phyloP scores from a whole-genome alignment of 2,329 filamentous ascomycete genomes.

The Paraphoma sp. region DNA sequence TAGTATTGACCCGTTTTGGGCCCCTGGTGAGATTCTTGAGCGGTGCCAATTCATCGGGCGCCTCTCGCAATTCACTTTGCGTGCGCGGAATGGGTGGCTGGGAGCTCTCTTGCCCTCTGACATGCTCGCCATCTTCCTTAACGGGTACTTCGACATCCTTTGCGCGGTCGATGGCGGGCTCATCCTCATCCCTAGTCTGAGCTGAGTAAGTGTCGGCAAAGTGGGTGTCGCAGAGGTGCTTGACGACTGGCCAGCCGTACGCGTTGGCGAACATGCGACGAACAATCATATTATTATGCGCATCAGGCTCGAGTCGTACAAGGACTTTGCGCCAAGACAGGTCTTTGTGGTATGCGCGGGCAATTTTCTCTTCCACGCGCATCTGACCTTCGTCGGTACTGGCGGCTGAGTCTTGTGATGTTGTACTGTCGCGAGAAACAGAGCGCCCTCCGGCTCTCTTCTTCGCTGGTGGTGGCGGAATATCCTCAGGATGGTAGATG shows the following conservation, averaged over 20 bases:
- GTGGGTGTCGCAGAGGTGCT: constrained; percentile 93
- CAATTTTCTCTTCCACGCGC: constrained; percentile 97
- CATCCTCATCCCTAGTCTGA: constrained; percentile 70
- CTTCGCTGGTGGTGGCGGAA: constrained; percentile 75
- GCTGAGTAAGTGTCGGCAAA: constrained; percentile 79
- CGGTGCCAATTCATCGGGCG: constrained; percentile 48
- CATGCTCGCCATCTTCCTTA: constrained; percentile 71
- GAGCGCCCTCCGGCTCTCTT: constrained; percentile 44
- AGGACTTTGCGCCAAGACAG: constrained; percentile 96
- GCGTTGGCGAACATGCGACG: constrained; percentile 96
- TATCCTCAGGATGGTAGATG: constrained; percentile 91
- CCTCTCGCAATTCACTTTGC: constrained; percentile 58
- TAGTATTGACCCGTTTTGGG: constrained; percentile 31
- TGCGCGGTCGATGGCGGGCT: constrained; percentile 72
- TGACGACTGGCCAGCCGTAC: constrained; percentile 95
- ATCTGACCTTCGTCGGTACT: constrained; percentile 66
- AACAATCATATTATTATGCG: constrained; percentile 98
- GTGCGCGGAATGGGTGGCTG: constrained; percentile 49
- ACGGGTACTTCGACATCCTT: constrained; percentile 64
- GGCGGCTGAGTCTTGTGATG: constrained; percentile 31
- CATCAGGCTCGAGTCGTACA: constrained; percentile 92
- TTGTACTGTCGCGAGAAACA: constrained; percentile 45
- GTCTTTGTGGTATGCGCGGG: constrained; percentile 89
- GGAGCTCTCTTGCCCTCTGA: constrained; percentile 53
- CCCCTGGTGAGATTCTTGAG: constrained; percentile 31